Percentiles rank a stretch among this genome's conserved stretches.
Conservation (phyloP, 805 yeast genomes). For the Wickerhamomyces canadensis region DNA sequence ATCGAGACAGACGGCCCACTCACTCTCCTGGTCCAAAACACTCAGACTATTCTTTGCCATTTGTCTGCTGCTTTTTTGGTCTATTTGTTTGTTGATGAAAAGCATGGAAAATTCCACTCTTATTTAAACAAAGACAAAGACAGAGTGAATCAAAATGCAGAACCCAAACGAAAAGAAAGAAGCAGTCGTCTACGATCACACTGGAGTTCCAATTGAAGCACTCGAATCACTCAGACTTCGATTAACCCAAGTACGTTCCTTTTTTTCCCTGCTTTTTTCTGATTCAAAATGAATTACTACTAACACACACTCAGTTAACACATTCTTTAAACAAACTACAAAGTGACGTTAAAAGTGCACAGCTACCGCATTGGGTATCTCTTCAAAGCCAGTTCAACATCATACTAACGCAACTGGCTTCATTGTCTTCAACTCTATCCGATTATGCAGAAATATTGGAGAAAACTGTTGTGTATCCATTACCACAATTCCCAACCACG, state of each 20-base stretch:
- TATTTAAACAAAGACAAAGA: too few relatives aligned
- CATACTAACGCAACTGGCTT: conserved; percentile 72
- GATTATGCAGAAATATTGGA: conserved; percentile 53
- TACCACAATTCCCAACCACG: conserved; percentile 78
- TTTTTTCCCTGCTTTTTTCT: background rate
- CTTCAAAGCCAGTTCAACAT: conserved; percentile 83
- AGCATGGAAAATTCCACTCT: too few relatives aligned
- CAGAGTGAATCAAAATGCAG: conserved; percentile 13
- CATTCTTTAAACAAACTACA: conserved; percentile 55
- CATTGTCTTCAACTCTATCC: conserved; percentile 67
- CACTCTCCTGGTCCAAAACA: conserved; percentile 15
- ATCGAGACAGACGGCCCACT: background rate
- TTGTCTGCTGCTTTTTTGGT: background rate
- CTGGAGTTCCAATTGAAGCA: conserved; percentile 54
- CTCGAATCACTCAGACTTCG: conserved; percentile 59
- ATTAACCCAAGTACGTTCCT: conserved; percentile 41
- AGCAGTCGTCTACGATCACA: conserved; percentile 23
- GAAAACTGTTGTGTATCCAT: conserved; percentile 75
- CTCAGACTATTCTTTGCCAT: conserved; percentile 9
- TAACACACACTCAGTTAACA: conserved; percentile 38
- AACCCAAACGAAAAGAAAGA: conserved; percentile 10
- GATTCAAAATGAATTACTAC: background rate
- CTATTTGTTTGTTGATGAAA: too few relatives aligned
- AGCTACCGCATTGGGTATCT: conserved; percentile 52
- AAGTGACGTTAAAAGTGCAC: conserved; percentile 43